Conservation (phyloP, 139 green algal genomes). For the Pleodorina starrii region DNA sequence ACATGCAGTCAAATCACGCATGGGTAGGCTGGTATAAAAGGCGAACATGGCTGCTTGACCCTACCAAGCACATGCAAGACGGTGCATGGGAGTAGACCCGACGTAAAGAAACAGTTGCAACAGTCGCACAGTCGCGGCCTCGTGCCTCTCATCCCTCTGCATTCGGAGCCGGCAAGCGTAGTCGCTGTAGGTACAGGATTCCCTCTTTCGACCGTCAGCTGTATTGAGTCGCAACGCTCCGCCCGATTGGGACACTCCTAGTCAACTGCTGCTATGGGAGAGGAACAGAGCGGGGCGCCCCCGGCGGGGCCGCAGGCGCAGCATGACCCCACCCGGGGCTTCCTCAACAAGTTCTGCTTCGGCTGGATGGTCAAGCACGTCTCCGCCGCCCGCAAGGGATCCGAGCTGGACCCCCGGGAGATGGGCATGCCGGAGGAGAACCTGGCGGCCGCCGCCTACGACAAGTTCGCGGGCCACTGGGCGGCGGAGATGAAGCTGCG, state of each 20-base stretch:
- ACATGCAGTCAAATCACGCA: too few relatives aligned
- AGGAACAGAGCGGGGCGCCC: not conserved
- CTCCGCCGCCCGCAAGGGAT: not conserved
- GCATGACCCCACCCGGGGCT: slow-evolving; percentile 18
- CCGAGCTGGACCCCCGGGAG: slow-evolving; percentile 16
- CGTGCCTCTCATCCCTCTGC: not conserved
- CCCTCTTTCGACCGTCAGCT: not conserved
- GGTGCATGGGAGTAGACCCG: not conserved
- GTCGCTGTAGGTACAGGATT: not conserved
- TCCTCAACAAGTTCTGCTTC: slow-evolving; percentile 43
- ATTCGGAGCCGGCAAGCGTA: not conserved
- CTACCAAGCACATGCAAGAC: too few relatives aligned
- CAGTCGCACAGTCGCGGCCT: not conserved
- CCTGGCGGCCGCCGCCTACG: not conserved
- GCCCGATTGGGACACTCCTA: too few relatives aligned
- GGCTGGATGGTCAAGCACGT: slow-evolving; percentile 34
- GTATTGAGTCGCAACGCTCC: not conserved
- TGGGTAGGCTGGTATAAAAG: too few relatives aligned
- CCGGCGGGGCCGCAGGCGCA: not conserved
- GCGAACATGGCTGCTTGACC: too few relatives aligned
- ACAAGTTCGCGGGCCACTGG: not conserved
- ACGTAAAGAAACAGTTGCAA: not conserved
- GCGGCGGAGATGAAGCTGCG: slow-evolving; percentile 14
- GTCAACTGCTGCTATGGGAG: too few relatives aligned
- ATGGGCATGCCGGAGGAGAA: slow-evolving; percentile 32